phyloP scores from a whole-genome alignment of 805 yeast species.

The Candida nanaspora region DNA sequence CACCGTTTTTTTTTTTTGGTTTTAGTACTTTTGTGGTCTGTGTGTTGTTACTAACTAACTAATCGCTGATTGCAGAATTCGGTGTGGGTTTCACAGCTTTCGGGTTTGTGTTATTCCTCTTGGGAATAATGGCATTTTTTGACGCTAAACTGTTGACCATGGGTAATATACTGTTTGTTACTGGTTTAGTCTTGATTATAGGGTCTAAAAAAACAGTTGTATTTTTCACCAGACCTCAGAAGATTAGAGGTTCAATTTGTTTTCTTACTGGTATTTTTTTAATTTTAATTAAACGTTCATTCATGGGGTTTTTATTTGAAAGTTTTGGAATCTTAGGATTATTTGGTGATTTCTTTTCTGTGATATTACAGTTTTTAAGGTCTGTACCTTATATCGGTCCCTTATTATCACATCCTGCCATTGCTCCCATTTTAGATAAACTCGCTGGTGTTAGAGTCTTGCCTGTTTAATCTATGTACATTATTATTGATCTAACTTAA shows the following conservation, averaged over 20 bases:
- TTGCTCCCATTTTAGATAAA: constrained; percentile 70
- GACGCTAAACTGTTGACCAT: constrained; percentile 85
- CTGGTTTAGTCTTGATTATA: constrained; percentile 80
- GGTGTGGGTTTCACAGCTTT: constrained; percentile 92
- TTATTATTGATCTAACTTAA: not conserved
- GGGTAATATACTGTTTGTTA: constrained; percentile 74
- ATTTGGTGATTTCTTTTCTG: constrained; percentile 88
- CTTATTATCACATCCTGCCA: constrained; percentile 64
- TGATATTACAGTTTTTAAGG: constrained; percentile 78
- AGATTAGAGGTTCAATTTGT: constrained; percentile 79
- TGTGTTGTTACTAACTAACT: not conserved
- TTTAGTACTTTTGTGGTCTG: too few relatives aligned
- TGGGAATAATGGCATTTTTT: constrained; percentile 81
- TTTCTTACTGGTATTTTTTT: constrained; percentile 69
- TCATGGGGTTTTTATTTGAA: constrained; percentile 80
- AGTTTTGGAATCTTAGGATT: constrained; percentile 82
- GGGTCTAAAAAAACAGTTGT: constrained; percentile 79
- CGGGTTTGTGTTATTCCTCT: constrained; percentile 67
- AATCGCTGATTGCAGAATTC: constrained; percentile 42
- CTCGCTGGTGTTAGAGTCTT: constrained; percentile 62
- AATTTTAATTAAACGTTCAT: constrained; percentile 69
- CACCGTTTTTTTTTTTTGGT: not conserved
- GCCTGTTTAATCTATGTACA: constrained; percentile 39
- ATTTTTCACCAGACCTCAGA: constrained; percentile 82
- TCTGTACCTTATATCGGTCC: constrained; percentile 88